These are phyloP conservation scores for Apiotrichum akiyoshidainum DNA, from an alignment of 1,284 basidiomycete genomes.

Conservation along the genomic window DNA sequence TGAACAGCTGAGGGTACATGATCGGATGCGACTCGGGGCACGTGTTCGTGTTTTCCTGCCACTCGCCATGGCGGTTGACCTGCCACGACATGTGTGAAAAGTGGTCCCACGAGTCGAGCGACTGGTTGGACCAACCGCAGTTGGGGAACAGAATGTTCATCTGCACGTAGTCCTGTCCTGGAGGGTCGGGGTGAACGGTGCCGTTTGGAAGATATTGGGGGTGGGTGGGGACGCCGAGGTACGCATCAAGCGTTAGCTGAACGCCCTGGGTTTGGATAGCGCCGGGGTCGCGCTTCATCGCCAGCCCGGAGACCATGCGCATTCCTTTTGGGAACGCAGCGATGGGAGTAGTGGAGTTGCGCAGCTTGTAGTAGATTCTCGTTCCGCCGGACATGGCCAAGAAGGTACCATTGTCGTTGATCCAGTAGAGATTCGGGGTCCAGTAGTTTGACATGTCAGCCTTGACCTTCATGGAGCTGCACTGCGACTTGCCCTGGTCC, in stretches of 20 bases:
- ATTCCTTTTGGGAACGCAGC: slow-evolving; percentile 49
- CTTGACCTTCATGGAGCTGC: slow-evolving; percentile 34
- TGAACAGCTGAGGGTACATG: slow-evolving; percentile 13
- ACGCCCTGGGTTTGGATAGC: background rate
- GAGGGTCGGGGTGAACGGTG: slow-evolving; percentile 9
- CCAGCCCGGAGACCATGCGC: slow-evolving; percentile 52
- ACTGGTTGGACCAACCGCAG: slow-evolving; percentile 37
- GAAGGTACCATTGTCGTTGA: slow-evolving; percentile 32
- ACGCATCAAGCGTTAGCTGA: background rate
- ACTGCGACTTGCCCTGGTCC: slow-evolving; percentile 27
- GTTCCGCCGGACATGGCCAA: slow-evolving; percentile 32
- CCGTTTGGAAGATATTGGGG: slow-evolving; percentile 17
- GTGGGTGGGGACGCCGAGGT: background rate
- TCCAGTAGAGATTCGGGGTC: slow-evolving; percentile 53
- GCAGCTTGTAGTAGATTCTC: slow-evolving; percentile 45
- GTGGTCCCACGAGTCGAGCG: slow-evolving; percentile 37
- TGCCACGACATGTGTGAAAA: slow-evolving; percentile 49
- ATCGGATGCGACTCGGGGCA: slow-evolving; percentile 20
- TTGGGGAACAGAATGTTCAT: slow-evolving; percentile 38
- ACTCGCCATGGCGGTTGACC: background rate
- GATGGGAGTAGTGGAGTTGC: slow-evolving; percentile 21
- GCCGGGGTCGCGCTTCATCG: slow-evolving; percentile 15
- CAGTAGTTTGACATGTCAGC: slow-evolving; percentile 54
- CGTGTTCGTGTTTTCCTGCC: no score
- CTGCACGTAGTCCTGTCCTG: slow-evolving; percentile 9